Evolutionary conservation across 2,329 filamentous ascomycete species (phyloP).

Genomic region (Metarhizium rileyi): DNA sequence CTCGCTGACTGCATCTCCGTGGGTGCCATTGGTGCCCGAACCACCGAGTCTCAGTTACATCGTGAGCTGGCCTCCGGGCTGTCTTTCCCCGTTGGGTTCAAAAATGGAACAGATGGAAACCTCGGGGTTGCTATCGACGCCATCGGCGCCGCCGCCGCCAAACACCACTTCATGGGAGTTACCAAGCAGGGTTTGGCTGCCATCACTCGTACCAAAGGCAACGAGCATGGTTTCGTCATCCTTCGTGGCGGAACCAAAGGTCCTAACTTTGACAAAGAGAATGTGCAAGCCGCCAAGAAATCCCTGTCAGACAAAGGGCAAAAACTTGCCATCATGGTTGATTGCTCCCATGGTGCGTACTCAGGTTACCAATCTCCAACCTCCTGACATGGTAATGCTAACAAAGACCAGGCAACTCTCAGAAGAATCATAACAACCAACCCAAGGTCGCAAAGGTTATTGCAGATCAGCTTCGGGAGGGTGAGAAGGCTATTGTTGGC

Average conservation of each 20-base stretch:
- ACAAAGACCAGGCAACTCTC: slow-evolving; percentile 65
- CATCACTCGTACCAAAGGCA: slow-evolving; percentile 86
- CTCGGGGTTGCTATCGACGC: slow-evolving; percentile 89
- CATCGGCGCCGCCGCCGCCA: slow-evolving; percentile 75
- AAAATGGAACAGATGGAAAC: slow-evolving; percentile 95
- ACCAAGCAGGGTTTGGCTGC: slow-evolving; percentile 95
- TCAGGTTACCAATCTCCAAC: not conserved
- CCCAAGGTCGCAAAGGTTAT: slow-evolving; percentile 63
- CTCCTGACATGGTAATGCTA: not conserved
- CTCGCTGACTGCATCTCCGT: slow-evolving; percentile 92
- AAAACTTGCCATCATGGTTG: slow-evolving; percentile 88
- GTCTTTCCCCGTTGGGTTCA: slow-evolving; percentile 97
- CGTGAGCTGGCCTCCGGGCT: slow-evolving; percentile 90
- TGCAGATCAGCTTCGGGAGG: slow-evolving; percentile 75
- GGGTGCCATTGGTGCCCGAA: slow-evolving; percentile 89
- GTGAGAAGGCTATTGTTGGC: slow-evolving; percentile 81
- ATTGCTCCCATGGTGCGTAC: slow-evolving; percentile 82
- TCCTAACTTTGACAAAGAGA: slow-evolving; percentile 87
- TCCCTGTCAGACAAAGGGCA: slow-evolving; percentile 73
- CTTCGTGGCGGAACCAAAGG: slow-evolving; percentile 84
- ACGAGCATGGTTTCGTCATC: slow-evolving; percentile 96
- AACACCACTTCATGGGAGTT: slow-evolving; percentile 96
- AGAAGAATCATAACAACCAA: slow-evolving; percentile 96
- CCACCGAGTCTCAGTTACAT: slow-evolving; percentile 93
- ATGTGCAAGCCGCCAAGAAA: slow-evolving; percentile 69